phyloP scores from a whole-genome alignment of 2,329 filamentous ascomycete species.

The Hortaea sp. region DNA sequence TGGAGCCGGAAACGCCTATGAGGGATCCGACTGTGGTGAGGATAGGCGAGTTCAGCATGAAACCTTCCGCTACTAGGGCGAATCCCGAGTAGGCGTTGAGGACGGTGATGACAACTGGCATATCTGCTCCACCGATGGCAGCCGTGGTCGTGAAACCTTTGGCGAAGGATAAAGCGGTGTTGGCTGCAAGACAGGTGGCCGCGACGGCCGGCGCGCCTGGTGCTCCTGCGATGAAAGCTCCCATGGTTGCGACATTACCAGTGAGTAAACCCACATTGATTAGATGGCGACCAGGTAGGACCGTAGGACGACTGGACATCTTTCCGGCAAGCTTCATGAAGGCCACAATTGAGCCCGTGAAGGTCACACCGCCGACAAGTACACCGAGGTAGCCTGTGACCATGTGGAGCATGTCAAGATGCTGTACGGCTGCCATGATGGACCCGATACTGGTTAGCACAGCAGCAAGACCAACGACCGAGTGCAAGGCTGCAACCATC shows the following conservation, averaged over 20 bases:
- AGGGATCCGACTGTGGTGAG: slow-evolving; percentile 77
- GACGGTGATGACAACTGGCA: slow-evolving; percentile 86
- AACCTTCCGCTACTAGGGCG: slow-evolving; percentile 77
- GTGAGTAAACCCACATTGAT: slow-evolving; percentile 67
- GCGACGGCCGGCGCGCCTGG: slow-evolving; percentile 71
- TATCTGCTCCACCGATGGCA: slow-evolving; percentile 85
- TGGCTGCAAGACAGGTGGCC: slow-evolving; percentile 66
- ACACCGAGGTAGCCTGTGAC: slow-evolving; percentile 81
- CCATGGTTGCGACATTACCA: slow-evolving; percentile 72
- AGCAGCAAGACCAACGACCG: slow-evolving; percentile 79
- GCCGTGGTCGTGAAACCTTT: slow-evolving; percentile 84
- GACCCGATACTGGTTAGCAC: slow-evolving; percentile 83
- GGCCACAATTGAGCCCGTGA: slow-evolving; percentile 81
- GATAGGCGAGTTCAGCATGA: slow-evolving; percentile 83
- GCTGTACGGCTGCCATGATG: slow-evolving; percentile 57
- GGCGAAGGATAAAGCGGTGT: slow-evolving; percentile 66
- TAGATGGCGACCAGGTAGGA: slow-evolving; percentile 63
- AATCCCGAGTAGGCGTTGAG: slow-evolving; percentile 88
- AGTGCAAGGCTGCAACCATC: slow-evolving; percentile 80
- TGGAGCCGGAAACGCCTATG: slow-evolving; percentile 81
- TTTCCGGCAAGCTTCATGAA: slow-evolving; percentile 77
- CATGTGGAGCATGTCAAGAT: slow-evolving; percentile 69
- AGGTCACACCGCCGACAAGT: slow-evolving; percentile 72
- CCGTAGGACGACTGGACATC: slow-evolving; percentile 68
- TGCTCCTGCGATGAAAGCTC: slow-evolving; percentile 70